Conservation (phyloP, 2,329 filamentous ascomycete genomes). For the Furcasterigmium sp. region DNA sequence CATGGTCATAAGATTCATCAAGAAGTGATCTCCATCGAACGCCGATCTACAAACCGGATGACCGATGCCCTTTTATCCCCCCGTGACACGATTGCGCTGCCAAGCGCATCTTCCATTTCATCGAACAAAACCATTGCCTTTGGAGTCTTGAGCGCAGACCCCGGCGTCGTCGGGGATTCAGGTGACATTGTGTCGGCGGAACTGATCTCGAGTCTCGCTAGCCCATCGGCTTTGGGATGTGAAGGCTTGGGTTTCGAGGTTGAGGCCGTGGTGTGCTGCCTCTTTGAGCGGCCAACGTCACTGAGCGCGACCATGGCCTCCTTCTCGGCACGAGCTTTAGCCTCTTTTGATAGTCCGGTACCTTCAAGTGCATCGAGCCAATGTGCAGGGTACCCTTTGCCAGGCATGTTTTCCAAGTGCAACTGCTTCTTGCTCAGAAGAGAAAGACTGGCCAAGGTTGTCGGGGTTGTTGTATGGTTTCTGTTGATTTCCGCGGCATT, state of each 20-base stretch:
- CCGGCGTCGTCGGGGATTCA: slow-evolving; percentile 13
- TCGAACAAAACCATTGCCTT: slow-evolving; percentile 18
- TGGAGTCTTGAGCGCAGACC: slow-evolving; percentile 21
- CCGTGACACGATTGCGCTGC: neutral
- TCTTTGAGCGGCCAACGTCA: neutral
- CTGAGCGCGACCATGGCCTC: too few relatives aligned
- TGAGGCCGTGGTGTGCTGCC: neutral
- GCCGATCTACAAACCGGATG: neutral
- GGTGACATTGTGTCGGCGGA: slow-evolving; percentile 6
- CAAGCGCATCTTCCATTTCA: neutral
- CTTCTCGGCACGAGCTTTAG: too few relatives aligned
- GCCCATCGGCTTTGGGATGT: neutral
- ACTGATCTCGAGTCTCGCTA: neutral
- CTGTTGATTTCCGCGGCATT: too few relatives aligned
- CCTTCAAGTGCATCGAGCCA: too few relatives aligned
- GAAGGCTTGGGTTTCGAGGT: neutral
- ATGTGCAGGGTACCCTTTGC: too few relatives aligned
- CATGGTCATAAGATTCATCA: neutral
- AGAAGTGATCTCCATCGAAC: neutral
- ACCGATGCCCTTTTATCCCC: neutral
- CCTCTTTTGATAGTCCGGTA: too few relatives aligned
- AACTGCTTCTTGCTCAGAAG: too few relatives aligned
- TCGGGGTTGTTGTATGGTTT: too few relatives aligned
- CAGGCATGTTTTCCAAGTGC: too few relatives aligned
- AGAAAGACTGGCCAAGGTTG: too few relatives aligned